These are phyloP conservation scores for Wallacemonas collosoma DNA, from an alignment of 208 protist species.

Conservation along the genomic window DNA sequence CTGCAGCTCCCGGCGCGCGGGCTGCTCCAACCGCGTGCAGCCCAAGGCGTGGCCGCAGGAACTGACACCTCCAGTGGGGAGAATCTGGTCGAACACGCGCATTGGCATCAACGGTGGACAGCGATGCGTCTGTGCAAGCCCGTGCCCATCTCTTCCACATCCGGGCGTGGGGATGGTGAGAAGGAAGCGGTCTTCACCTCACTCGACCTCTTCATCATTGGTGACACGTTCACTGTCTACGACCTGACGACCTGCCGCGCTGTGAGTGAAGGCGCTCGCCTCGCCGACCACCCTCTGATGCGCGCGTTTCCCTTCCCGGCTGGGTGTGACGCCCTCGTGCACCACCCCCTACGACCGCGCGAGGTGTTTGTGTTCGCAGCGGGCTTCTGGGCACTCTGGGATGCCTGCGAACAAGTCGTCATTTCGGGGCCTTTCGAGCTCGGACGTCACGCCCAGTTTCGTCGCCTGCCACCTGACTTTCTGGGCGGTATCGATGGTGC, in stretches of 20 bases:
- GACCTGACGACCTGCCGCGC: conserved; percentile 22
- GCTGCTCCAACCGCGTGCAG: no score
- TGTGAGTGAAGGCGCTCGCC: background rate
- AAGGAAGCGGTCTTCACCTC: conserved; percentile 8
- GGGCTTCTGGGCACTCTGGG: conserved; percentile 47
- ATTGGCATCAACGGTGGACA: conserved; percentile 27
- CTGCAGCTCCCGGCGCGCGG: no score
- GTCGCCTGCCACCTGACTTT: conserved; percentile 50
- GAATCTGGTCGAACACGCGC: background rate
- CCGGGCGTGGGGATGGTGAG: no score
- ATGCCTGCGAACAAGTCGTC: conserved; percentile 32
- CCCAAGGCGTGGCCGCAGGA: no score
- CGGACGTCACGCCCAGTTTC: conserved; percentile 29
- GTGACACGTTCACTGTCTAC: conserved; percentile 36
- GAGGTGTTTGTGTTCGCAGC: conserved; percentile 50
- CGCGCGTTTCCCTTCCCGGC: conserved; percentile 39
- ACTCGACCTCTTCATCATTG: conserved; percentile 35
- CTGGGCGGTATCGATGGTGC: conserved; percentile 38
- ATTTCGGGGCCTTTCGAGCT: conserved; percentile 41
- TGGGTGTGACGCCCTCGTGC: conserved; percentile 53
- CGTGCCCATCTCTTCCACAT: background rate
- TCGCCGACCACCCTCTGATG: conserved; percentile 15
- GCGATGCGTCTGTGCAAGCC: conserved; percentile 27
- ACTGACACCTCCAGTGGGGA: no score
- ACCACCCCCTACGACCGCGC: conserved; percentile 44